Base-by-base conservation (phyloP, 2,329 filamentous ascomycete species). In the Tolypocladium album region DNA sequence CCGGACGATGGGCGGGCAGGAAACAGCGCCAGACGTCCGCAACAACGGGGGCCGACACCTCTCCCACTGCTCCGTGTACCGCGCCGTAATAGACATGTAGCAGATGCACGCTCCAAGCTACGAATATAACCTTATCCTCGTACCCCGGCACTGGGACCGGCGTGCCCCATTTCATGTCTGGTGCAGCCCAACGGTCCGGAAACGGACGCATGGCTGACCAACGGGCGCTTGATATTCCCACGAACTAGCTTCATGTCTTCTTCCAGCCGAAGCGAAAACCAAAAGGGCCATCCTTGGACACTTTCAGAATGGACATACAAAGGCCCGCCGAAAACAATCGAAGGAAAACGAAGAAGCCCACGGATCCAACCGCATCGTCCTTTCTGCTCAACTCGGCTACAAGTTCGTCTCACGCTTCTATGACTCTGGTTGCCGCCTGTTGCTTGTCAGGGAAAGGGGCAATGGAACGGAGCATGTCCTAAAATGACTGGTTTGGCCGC, bases 21-120 rank as follows among this genome's bases (percentile, higher is more conserved):
- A 94, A 96, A 75, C 93, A 96, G 66, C 92, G 82, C 90, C 92
- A 97, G 24, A 97, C 90, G 63, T 93, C 90, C 0, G 91, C 79
- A 15, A 88, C 83, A n/a, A 97, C 83, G n/a, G n/a, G n/a, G n/a
- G 87, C 92, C 92, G 97, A 93, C 92, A 97, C 70, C 90, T 83
- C 77, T 96, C 87, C 92, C 92, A 97, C 63, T 95, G 82, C 59
- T 84, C 79, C 4, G 92, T 96, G 73, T 96, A 96, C 67, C 85
- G 91, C 64, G 90, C 90, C 1, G 93, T 96, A 66, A 97, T 97
- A 1, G 91, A 96, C n/a, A 91, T 87, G 72, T 97, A 97, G 22
- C 92, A 92, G 68, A 96, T 94, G 74, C 90, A 94, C 58, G 90
- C 90, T 71, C 96, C 90, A 70, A 97, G 90, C 90, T 88, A 90